phyloP scores from a whole-genome alignment of 768 basidiomycete species.

The Russula sp. region DNA sequence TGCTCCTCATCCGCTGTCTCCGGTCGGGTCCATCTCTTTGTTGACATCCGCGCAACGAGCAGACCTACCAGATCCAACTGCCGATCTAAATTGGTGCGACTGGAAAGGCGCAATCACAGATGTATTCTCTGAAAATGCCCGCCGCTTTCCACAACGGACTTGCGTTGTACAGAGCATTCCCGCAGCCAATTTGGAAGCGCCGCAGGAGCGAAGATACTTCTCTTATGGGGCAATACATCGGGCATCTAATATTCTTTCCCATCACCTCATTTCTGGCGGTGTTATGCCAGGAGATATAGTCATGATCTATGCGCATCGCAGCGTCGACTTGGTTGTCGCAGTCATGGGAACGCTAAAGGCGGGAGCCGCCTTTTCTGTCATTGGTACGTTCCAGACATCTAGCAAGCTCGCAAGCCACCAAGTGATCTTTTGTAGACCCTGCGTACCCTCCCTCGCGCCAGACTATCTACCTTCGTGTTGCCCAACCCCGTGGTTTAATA shows the following conservation, averaged over 20 bases:
- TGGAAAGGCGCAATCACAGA: slow-evolving; percentile 97
- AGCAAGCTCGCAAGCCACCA: not conserved
- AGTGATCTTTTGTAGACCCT: slow-evolving; percentile 53
- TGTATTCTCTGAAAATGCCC: slow-evolving; percentile 86
- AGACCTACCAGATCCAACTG: slow-evolving; percentile 74
- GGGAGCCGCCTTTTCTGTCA: slow-evolving; percentile 95
- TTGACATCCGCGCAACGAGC: slow-evolving; percentile 62
- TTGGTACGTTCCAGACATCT: slow-evolving; percentile 49
- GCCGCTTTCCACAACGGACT: slow-evolving; percentile 65
- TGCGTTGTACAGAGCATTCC: slow-evolving; percentile 83
- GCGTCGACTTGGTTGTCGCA: slow-evolving; percentile 93
- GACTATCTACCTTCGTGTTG: slow-evolving; percentile 87
- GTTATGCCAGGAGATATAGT: slow-evolving; percentile 92
- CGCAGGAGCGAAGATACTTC: slow-evolving; percentile 52
- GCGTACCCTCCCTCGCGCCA: slow-evolving; percentile 94
- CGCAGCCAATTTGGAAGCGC: slow-evolving; percentile 29
- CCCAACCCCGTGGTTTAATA: slow-evolving; percentile 84
- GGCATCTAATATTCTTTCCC: slow-evolving; percentile 85
- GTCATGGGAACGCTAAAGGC: slow-evolving; percentile 96
- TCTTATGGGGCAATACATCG: slow-evolving; percentile 76
- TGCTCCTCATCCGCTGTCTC: slow-evolving; percentile 54
- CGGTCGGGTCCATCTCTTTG: slow-evolving; percentile 75
- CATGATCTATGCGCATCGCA: slow-evolving; percentile 95
- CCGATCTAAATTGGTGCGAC: slow-evolving; percentile 92
- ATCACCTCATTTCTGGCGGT: slow-evolving; percentile 80